Conservation (phyloP, 1,139 yeast genomes). For the Yamadazyma jaroonii region DNA sequence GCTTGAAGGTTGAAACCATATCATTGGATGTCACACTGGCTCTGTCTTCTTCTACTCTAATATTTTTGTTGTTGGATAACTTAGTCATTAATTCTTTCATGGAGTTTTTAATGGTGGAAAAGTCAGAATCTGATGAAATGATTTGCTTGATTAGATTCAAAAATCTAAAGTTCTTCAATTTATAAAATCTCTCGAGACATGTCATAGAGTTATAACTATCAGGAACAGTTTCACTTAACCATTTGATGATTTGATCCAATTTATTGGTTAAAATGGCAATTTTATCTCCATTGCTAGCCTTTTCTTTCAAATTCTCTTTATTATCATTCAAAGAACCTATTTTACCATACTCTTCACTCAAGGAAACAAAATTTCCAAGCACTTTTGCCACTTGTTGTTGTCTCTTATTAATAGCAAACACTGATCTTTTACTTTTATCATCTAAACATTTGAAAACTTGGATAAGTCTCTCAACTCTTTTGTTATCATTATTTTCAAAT, state of each 20-base stretch:
- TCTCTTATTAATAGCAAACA: conserved; percentile 65
- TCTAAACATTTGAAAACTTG: conserved; percentile 49
- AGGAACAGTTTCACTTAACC: conserved; percentile 64
- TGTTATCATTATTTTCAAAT: conserved; percentile 38
- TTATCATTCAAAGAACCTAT: conserved; percentile 28
- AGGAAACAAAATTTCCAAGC: conserved; percentile 31
- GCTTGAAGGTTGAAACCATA: conserved; percentile 50
- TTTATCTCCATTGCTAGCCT: conserved; percentile 5
- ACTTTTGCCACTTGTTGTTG: conserved; percentile 59
- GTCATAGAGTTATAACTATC: conserved; percentile 45
- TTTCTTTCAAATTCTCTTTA: conserved; percentile 28
- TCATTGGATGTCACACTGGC: conserved; percentile 43
- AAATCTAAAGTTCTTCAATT: conserved; percentile 55
- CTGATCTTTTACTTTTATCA: conserved; percentile 59
- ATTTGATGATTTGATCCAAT: conserved; percentile 55
- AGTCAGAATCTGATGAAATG: conserved; percentile 58
- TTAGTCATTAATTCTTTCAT: conserved; percentile 59
- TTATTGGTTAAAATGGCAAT: conserved; percentile 21
- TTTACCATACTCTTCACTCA: conserved; percentile 31
- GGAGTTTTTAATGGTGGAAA: conserved; percentile 55
- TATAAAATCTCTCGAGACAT: conserved; percentile 50
- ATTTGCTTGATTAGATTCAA: conserved; percentile 55
- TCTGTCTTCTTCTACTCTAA: conserved; percentile 38
- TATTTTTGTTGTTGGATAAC: conserved; percentile 48
- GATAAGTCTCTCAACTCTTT: conserved; percentile 54